Percentiles rank a stretch among this genome's conserved stretches.
These are phyloP conservation scores for Neurospora tetraspora DNA, from an alignment of 495 filamentous ascomycete species.

Conservation along the genomic window DNA sequence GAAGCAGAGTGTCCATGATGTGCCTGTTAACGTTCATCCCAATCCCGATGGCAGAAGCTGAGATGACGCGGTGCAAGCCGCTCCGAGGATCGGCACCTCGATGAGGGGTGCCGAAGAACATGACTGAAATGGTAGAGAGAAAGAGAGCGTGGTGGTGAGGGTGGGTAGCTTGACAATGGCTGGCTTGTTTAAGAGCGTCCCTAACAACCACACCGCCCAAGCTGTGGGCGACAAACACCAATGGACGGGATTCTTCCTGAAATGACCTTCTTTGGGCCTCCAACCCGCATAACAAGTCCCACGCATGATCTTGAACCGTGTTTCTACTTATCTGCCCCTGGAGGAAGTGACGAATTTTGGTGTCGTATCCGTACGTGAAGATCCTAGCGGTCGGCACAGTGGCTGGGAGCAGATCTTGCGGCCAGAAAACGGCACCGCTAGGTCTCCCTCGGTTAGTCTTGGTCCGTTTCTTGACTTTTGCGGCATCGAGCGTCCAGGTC, in stretches of 20 bases:
- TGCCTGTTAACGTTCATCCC: background rate
- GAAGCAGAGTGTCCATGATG: background rate
- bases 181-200: background rate
- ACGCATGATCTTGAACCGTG: background rate
- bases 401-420: conserved; percentile 10
- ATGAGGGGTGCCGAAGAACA: background rate
- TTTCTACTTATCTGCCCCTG: background rate
- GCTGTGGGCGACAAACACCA: background rate
- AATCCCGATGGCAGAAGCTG: background rate
- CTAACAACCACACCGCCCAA: background rate
- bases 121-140: background rate
- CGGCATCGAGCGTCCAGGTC: background rate
- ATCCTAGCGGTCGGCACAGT: conserved; percentile 15
- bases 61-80: background rate
- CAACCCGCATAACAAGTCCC: background rate
- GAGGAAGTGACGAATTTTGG: background rate
- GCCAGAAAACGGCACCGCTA: conserved; percentile 10
- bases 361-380: conserved; percentile 19
- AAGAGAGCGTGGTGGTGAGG: background rate
- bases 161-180: background rate
- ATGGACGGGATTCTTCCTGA: background rate
- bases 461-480: background rate
- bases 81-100: background rate
- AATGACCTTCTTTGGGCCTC: background rate
- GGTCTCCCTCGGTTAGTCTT: background rate